Evolutionary conservation across 345 rosid genomes (phyloP).

Genomic region (Stellera chamaejasme): DNA sequence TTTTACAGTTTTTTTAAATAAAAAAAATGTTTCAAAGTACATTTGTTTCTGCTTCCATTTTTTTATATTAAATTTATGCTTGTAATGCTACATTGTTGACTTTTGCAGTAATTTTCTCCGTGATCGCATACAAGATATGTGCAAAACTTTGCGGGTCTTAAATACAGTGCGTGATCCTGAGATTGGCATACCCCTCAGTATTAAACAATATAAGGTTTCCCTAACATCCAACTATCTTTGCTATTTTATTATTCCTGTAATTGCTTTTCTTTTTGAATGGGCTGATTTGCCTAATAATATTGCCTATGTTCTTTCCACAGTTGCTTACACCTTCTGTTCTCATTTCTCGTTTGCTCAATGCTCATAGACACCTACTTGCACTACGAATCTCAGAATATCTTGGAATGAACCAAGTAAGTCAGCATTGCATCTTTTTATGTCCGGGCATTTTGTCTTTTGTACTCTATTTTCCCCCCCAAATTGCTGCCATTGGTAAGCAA

Average conservation of each 20-base stretch:
- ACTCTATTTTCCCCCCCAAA: too few species aligned
- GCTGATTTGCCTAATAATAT: conserved; percentile 14
- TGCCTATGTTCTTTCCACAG: conserved; percentile 28
- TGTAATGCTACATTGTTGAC: conserved; percentile 54
- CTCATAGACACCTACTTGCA: conserved; percentile 80
- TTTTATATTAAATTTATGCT: conserved; percentile 28
- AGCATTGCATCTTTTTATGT: conserved; percentile 1
- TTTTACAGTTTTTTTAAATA: not conserved
- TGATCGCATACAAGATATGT: conserved; percentile 83
- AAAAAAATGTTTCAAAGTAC: not conserved
- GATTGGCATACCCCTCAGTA: conserved; percentile 88
- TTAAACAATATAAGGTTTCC: conserved; percentile 82
- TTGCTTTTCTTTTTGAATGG: not conserved
- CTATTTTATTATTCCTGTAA: conserved; percentile 4
- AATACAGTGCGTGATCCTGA: conserved; percentile 75
- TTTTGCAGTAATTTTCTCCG: conserved; percentile 89
- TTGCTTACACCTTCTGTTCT: conserved; percentile 76
- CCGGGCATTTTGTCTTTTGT: not conserved
- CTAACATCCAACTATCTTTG: conserved; percentile 10
- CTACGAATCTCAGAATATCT: conserved; percentile 78
- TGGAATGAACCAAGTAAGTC: conserved; percentile 86
- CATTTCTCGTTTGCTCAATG: conserved; percentile 85
- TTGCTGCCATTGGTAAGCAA: too few species aligned
- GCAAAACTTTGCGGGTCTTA: conserved; percentile 83
- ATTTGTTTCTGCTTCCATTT: conserved; percentile 4